Evolutionary conservation across 179 eudicot genomes (phyloP).

Genomic region (Spergularia azorica): DNA sequence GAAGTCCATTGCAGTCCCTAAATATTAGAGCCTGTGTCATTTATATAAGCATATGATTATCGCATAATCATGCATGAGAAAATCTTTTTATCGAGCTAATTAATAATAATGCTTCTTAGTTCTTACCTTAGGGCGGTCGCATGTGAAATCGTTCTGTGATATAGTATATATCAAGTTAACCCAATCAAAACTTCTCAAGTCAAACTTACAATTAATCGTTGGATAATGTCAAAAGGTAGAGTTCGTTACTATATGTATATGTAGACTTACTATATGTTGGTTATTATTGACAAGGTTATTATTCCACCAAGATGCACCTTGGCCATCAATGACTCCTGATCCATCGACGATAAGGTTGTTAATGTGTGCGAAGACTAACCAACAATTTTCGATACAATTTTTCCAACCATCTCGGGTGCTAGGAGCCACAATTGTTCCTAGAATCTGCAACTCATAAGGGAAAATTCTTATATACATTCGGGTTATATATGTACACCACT

Average conservation of each 20-base stretch:
- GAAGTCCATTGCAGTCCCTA: conserved; percentile 10
- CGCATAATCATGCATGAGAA: too few relatives aligned
- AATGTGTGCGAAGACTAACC: conserved; percentile 14
- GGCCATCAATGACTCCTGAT: conserved; percentile 23
- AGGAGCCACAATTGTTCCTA: conserved; percentile 31
- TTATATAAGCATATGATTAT: too few relatives aligned
- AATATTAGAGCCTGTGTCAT: conserved; percentile 19
- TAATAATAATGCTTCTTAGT: neutral
- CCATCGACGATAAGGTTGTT: conserved; percentile 28
- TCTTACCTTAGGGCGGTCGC: conserved; percentile 1
- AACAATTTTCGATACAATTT: conserved; percentile 11
- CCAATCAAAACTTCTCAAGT: neutral
- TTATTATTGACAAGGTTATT: neutral
- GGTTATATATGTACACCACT: too few relatives aligned
- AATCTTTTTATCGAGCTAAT: neutral
- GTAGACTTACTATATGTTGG: neutral
- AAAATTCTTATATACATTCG: too few relatives aligned
- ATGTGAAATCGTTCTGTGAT: neutral
- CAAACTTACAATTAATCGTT: too few relatives aligned
- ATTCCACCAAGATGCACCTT: conserved; percentile 34
- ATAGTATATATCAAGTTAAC: neutral
- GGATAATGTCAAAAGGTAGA: too few relatives aligned
- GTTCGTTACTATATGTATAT: neutral
- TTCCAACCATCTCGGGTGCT: conserved; percentile 12
- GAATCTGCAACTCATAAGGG: neutral